These are phyloP conservation scores for Xerocomus minutiporus DNA, from an alignment of 1,284 basidiomycete species.

Conservation along the genomic window DNA sequence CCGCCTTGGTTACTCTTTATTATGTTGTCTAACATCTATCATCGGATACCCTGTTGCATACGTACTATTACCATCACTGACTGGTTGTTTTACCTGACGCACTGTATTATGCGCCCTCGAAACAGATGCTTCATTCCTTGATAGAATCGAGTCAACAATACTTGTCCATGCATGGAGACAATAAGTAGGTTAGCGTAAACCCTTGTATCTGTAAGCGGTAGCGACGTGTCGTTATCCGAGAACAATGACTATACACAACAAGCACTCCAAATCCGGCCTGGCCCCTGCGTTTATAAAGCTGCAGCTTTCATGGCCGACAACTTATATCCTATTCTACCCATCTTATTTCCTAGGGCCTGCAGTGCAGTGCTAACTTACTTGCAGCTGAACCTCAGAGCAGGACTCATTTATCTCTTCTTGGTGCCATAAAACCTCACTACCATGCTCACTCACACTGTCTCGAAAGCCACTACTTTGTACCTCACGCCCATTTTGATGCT, in stretches of 20 bases:
- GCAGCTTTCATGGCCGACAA: slow-evolving; percentile 2
- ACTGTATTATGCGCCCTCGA: slow-evolving; percentile 18
- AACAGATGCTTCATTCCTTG: neutral
- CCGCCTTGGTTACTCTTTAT: slow-evolving; percentile 26
- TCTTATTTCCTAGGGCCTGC: slow-evolving; percentile 7
- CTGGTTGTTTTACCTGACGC: slow-evolving; percentile 25
- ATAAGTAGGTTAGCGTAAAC: neutral
- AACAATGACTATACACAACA: slow-evolving; percentile 23
- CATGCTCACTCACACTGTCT: slow-evolving; percentile 59
- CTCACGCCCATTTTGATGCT: slow-evolving; percentile 64
- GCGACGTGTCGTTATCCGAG: neutral
- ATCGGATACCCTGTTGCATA: slow-evolving; percentile 38
- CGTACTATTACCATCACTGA: slow-evolving; percentile 33
- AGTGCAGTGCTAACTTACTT: slow-evolving; percentile 22
- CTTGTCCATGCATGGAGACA: neutral
- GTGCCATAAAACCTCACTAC: neutral
- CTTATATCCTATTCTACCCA: neutral
- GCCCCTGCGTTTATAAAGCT: slow-evolving; percentile 15
- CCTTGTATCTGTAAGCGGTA: slow-evolving; percentile 7
- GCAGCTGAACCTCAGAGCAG: slow-evolving; percentile 20
- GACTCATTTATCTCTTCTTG: slow-evolving; percentile 6
- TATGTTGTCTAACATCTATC: slow-evolving; percentile 26
- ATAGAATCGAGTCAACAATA: neutral
- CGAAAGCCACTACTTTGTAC: slow-evolving; percentile 65
- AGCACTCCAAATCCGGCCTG: slow-evolving; percentile 8